phyloP scores from a whole-genome alignment of 2,329 filamentous ascomycete species.

The Magnaporthiopsis rhizophila region DNA sequence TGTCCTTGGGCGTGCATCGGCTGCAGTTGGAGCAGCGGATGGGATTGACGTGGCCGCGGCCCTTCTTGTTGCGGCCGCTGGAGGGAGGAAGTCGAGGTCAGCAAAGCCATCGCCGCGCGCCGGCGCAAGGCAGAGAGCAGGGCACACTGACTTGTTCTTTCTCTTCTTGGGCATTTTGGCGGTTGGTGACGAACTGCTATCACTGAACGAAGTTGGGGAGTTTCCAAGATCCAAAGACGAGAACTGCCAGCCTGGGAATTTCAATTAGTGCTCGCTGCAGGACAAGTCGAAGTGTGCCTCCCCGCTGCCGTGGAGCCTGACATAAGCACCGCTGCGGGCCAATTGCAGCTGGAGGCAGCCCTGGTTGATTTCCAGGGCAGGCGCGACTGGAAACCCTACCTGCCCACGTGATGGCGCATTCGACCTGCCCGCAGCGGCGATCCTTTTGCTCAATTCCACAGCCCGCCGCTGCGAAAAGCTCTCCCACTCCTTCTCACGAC shows the following conservation, averaged over 20 bases:
- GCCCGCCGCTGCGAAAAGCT: background rate
- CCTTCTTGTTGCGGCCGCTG: slow-evolving; percentile 99
- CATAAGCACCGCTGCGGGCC: background rate
- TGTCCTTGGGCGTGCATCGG: slow-evolving; percentile 95
- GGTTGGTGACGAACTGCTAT: slow-evolving; percentile 11
- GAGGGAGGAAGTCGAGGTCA: slow-evolving; percentile 10
- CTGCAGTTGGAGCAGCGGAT: slow-evolving; percentile 73
- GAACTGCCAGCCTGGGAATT: background rate
- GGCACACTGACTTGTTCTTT: slow-evolving; percentile 43
- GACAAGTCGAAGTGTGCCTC: background rate
- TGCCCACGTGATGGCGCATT: slow-evolving; percentile 10
- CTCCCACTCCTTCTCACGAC: slow-evolving; percentile 9
- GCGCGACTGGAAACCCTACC: slow-evolving; percentile 9
- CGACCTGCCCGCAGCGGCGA: background rate
- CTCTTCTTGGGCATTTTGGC: slow-evolving; percentile 22
- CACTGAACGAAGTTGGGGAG: slow-evolving; percentile 6
- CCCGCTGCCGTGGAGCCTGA: background rate
- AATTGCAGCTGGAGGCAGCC: background rate
- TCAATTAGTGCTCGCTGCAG: background rate
- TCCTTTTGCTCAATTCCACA: slow-evolving; percentile 1
- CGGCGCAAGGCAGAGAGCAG: background rate
- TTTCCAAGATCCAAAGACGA: background rate
- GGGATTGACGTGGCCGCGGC: slow-evolving; percentile 99
- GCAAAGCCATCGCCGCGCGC: background rate
- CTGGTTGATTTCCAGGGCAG: background rate